Conservation (phyloP, 345 rosid species). For the Eucalyptus camaldulensis region DNA sequence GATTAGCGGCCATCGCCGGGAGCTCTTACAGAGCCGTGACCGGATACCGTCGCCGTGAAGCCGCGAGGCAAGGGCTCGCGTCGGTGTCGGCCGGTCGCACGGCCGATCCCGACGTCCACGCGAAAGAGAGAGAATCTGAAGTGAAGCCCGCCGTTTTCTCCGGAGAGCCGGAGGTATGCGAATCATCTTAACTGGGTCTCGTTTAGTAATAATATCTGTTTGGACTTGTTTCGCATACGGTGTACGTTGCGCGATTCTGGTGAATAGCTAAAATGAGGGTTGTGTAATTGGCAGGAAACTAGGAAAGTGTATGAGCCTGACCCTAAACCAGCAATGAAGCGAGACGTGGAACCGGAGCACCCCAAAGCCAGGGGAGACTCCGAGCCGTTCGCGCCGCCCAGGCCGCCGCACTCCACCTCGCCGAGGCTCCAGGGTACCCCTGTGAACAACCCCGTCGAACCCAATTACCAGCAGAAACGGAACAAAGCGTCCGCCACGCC, state of each 20-base stretch:
- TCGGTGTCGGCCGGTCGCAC: conserved; percentile 17
- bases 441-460: conserved; percentile 29
- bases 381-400: conserved; percentile 24
- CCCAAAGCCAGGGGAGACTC: background rate
- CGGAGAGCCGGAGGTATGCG: conserved; percentile 28
- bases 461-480: conserved; percentile 38
- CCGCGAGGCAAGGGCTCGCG: conserved; percentile 2
- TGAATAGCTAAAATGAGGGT: background rate
- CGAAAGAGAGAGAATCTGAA: conserved; percentile 22
- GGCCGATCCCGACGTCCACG: conserved; percentile 21
- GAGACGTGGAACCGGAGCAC: conserved; percentile 1
- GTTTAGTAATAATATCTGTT: background rate
- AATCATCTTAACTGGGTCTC: background rate
- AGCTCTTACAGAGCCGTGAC: background rate
- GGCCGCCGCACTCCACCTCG: conserved; percentile 22
- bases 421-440: conserved; percentile 26
- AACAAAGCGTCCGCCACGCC: background rate
- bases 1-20: conserved; percentile 14
- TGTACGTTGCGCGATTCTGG: background rate
- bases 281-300: conserved; percentile 12
- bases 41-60: background rate
- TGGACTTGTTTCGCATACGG: background rate
- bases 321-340: conserved; percentile 16
- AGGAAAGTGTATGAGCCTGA: conserved; percentile 9
- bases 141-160: conserved; percentile 26